Percentiles rank a stretch among this genome's conserved stretches.
phyloP scores from a whole-genome alignment of 441 rosid genomes.

The Syzygium syzygioides region DNA sequence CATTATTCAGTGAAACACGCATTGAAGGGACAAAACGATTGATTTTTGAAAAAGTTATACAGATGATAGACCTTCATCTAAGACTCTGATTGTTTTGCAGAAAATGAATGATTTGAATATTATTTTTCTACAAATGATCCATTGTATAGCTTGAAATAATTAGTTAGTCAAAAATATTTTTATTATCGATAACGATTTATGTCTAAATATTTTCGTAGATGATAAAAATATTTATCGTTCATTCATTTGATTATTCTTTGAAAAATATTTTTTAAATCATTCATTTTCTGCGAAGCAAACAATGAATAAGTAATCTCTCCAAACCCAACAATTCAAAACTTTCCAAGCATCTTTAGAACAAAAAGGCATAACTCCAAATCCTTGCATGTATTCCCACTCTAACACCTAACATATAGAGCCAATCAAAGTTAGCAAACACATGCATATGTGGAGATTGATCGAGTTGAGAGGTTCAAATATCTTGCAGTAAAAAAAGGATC shows the following conservation, averaged over 20 bases:
- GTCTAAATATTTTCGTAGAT: too few species aligned
- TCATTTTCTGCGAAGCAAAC: too few species aligned
- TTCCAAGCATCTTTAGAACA: not conserved
- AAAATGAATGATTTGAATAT: too few species aligned
- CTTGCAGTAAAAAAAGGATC: not conserved
- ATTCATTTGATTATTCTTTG: too few species aligned
- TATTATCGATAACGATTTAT: too few species aligned
- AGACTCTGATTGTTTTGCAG: not conserved
- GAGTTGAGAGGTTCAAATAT: not conserved
- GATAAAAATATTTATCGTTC: too few species aligned
- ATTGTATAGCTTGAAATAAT: too few species aligned
- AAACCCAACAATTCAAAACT: not conserved
- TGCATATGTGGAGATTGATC: not conserved
- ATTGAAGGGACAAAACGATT: not conserved
- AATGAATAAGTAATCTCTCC: too few species aligned
- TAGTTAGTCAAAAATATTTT: too few species aligned
- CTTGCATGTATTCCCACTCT: too few species aligned
- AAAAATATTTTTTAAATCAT: too few species aligned
- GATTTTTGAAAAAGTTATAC: not conserved
- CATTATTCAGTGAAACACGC: not conserved
- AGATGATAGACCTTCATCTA: not conserved
- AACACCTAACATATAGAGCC: not conserved
- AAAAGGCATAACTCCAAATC: not conserved
- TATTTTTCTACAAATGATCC: too few species aligned
- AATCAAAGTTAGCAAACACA: not conserved